phyloP scores from a whole-genome alignment of 2,329 filamentous ascomycete genomes.

The Ceratocystis alfenasii region DNA sequence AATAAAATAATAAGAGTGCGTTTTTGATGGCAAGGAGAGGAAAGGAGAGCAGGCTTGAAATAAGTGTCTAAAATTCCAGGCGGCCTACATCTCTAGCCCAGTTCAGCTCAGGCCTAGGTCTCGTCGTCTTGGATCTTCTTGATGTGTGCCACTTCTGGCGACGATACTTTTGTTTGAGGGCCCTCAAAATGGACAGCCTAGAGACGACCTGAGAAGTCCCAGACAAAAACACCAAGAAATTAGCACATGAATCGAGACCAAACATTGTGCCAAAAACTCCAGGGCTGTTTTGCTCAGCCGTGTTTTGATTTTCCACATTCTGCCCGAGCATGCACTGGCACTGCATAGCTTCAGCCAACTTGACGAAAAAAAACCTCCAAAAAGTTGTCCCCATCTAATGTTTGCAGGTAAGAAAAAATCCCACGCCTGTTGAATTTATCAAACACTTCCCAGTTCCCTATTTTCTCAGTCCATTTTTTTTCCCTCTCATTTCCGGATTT shows the following conservation, averaged over 20 bases:
- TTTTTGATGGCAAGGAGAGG: neutral
- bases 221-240: neutral
- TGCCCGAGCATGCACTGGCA: neutral
- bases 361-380: conserved; percentile 6
- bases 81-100: neutral
- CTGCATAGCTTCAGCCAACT: neutral
- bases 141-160: conserved; percentile 1
- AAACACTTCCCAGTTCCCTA: conserved; percentile 14
- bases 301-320: too few species aligned
- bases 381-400: conserved; percentile 1
- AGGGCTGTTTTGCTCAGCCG: too few species aligned
- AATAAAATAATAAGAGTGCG: neutral
- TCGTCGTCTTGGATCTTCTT: neutral
- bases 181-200: neutral
- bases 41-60: neutral
- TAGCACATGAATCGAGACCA: neutral
- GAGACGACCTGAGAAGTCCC: neutral
- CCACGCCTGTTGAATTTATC: conserved; percentile 8
- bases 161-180: conserved; percentile 1
- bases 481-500: conserved; percentile 11
- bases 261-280: too few species aligned
- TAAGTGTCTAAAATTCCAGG: neutral
- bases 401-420: conserved; percentile 8
- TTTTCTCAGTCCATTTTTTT: conserved; percentile 14
- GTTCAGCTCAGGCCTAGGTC: neutral